Percentiles rank a stretch among this genome's conserved stretches.
Conservation (phyloP, 305 asterid species). For the Rubia tinctorum region DNA sequence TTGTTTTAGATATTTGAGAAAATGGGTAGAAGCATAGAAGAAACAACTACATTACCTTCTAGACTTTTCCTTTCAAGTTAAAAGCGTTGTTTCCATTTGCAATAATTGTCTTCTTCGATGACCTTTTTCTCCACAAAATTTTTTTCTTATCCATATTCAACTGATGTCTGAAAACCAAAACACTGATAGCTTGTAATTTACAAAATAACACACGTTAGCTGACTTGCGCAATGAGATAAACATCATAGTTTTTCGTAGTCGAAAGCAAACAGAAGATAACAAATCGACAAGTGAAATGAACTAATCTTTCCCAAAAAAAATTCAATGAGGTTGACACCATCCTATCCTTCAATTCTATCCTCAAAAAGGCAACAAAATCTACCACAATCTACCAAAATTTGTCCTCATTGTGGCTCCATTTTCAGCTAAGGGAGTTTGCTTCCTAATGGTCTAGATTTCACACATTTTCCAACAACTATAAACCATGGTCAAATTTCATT, state of each 20-base stretch:
- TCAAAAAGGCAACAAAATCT: neutral
- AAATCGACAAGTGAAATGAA: neutral
- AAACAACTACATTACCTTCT: no score
- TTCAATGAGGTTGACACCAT: neutral
- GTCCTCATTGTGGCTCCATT: neutral
- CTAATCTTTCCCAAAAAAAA: neutral
- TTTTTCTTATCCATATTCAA: conserved; percentile 70
- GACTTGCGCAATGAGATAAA: neutral
- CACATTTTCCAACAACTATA: neutral
- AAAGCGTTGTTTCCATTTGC: conserved; percentile 33
- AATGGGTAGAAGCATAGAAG: no score
- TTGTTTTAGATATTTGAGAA: no score
- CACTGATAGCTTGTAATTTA: neutral
- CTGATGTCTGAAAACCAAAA: conserved; percentile 12
- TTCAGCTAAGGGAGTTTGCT: neutral
- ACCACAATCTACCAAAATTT: neutral
- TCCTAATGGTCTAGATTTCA: neutral
- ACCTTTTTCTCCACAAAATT: conserved; percentile 77
- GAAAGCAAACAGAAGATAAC: neutral
- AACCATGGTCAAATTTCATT: no score
- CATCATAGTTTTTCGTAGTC: neutral
- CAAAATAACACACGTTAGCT: neutral
- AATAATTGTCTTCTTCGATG: conserved; percentile 66
- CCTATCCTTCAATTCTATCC: neutral
- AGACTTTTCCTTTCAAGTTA: conserved; percentile 16